A percentile compares a stretch with the other conserved stretches of the same genome.
phyloP scores from a whole-genome alignment of 345 rosid species.

The Diplotaxis tenuifolia region DNA sequence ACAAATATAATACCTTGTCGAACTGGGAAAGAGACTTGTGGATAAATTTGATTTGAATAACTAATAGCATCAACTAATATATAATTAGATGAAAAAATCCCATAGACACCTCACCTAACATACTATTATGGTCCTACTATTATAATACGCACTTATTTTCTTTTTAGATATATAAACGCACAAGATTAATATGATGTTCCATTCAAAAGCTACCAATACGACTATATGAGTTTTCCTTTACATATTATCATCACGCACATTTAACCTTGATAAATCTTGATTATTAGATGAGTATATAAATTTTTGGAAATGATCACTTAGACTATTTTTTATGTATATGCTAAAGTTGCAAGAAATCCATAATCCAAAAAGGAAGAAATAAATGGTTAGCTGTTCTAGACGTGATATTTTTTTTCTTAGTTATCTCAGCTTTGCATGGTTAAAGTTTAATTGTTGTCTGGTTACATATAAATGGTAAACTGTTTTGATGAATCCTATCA shows the following conservation, averaged over 20 bases:
- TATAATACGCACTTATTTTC: slow-evolving; percentile 1
- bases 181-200: slow-evolving; percentile 21
- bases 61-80: not conserved
- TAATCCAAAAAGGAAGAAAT: not conserved
- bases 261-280: too few relatives aligned
- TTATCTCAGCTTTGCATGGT: too few relatives aligned
- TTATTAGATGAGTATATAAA: too few relatives aligned
- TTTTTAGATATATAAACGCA: slow-evolving; percentile 18
- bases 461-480: not conserved
- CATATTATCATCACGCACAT: slow-evolving; percentile 7
- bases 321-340: too few relatives aligned
- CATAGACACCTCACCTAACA: slow-evolving; percentile 27
- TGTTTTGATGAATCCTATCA: too few relatives aligned
- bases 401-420: not conserved
- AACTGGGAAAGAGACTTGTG: not conserved
- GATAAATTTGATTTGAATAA: not conserved
- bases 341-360: too few relatives aligned
- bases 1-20: not conserved
- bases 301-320: too few relatives aligned
- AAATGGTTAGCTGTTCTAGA: not conserved
- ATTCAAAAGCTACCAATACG: not conserved
- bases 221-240: not conserved
- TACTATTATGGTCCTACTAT: too few relatives aligned
- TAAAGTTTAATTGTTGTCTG: too few relatives aligned
- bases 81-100: not conserved